A percentile compares a stretch with the other conserved stretches of the same genome.
Evolutionary conservation across 2,329 filamentous ascomycete species (phyloP).

Genomic region (Cladophialophora chaetospira): DNA sequence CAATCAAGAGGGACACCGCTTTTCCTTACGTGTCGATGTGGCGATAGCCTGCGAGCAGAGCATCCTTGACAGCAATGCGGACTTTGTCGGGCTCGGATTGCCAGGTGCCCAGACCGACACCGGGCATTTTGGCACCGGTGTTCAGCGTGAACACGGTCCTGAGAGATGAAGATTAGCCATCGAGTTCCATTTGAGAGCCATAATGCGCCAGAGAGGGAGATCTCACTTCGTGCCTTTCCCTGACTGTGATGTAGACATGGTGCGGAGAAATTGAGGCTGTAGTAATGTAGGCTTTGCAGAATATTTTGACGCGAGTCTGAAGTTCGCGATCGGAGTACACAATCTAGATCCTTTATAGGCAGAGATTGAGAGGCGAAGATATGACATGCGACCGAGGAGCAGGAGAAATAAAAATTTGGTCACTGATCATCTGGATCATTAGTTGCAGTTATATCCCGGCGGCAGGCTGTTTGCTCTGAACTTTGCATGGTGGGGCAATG

Average conservation of each 20-base stretch:
- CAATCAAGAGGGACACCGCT: not conserved
- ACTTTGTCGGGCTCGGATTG: conserved; percentile 72
- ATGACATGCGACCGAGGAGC: conserved; percentile 21
- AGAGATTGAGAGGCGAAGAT: conserved; percentile 8
- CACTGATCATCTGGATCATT: conserved; percentile 13
- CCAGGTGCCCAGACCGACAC: conserved; percentile 77
- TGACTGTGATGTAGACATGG: conserved; percentile 26
- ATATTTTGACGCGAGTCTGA: not conserved
- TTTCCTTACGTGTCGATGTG: conserved; percentile 66
- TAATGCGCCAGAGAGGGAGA: not conserved
- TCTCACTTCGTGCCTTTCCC: conserved; percentile 32
- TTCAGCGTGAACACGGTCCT: conserved; percentile 40
- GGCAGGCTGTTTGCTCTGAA: not conserved
- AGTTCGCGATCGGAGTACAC: conserved; percentile 11
- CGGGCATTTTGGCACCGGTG: conserved; percentile 49
- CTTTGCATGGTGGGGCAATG: conserved; percentile 5
- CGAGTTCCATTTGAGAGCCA: not conserved
- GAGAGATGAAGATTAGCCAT: conserved; percentile 6
- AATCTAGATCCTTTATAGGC: conserved; percentile 15
- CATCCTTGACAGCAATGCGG: conserved; percentile 68
- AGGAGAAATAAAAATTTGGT: conserved; percentile 2
- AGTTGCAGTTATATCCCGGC: conserved; percentile 28
- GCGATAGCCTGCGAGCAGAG: conserved; percentile 68
- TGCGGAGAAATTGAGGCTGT: conserved; percentile 14
- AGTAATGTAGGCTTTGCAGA: conserved; percentile 4